Conservation (phyloP, 306 rosid species). For the Rosa multiflora region DNA sequence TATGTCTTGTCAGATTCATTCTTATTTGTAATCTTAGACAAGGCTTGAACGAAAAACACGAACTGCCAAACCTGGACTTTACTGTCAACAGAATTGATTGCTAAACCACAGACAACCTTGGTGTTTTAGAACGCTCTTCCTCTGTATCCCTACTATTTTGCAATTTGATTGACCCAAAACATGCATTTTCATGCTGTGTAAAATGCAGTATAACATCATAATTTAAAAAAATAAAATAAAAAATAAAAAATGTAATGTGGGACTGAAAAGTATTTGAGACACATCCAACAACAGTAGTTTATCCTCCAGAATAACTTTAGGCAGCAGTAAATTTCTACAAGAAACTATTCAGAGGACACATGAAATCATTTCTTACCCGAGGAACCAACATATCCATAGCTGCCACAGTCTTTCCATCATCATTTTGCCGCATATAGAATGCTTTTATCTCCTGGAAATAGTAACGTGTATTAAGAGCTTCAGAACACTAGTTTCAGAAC, state of each 20-base stretch:
- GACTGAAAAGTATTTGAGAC: neutral
- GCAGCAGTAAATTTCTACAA: neutral
- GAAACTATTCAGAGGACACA: neutral
- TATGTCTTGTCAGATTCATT: neutral
- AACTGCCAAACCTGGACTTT: neutral
- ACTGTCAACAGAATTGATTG: neutral
- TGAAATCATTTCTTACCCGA: slow-evolving; percentile 47
- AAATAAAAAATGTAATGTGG: neutral
- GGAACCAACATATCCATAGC: slow-evolving; percentile 99
- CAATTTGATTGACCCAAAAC: neutral
- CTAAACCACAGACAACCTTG: neutral
- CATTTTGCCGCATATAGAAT: slow-evolving; percentile 95
- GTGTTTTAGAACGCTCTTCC: neutral
- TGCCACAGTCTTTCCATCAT: slow-evolving; percentile 90
- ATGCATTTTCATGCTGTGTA: neutral
- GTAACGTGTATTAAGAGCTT: slow-evolving; percentile 25
- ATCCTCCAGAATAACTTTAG: neutral
- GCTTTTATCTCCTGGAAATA: slow-evolving; percentile 88
- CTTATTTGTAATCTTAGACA: neutral
- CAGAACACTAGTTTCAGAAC: slow-evolving; percentile 10
- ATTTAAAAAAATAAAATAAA: no score
- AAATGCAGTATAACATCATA: neutral
- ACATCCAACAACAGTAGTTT: neutral
- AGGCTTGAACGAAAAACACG: neutral
- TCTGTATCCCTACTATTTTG: neutral